A percentile compares a stretch with the other conserved stretches of the same genome.
phyloP scores from a whole-genome alignment of 306 rosid genomes.

The Vachellia pachyceras region DNA sequence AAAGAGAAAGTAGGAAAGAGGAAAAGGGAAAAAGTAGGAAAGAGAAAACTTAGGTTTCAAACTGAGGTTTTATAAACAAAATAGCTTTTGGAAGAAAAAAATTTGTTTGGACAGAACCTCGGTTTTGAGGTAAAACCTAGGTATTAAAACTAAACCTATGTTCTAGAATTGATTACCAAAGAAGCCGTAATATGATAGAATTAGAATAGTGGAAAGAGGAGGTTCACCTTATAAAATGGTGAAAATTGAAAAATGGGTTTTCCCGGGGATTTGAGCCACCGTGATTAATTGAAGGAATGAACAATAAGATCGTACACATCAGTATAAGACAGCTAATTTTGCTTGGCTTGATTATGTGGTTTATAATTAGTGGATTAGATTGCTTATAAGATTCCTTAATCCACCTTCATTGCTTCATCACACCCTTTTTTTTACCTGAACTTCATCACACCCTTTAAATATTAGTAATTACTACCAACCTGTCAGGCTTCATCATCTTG shows the following conservation, averaged over 20 bases:
- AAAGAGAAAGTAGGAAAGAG: no score
- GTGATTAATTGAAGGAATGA: constrained; percentile 17
- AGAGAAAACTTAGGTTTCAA: no score
- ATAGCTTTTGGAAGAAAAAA: no score
- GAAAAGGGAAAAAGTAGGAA: no score
- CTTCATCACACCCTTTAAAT: constrained; percentile 28
- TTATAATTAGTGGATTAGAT: constrained; percentile 26
- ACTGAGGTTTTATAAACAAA: no score
- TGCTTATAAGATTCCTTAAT: neutral
- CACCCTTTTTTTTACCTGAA: no score
- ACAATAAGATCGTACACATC: constrained; percentile 23
- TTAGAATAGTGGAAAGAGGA: neutral
- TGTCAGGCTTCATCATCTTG: neutral
- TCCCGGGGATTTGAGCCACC: constrained; percentile 42
- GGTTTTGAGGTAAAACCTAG: no score
- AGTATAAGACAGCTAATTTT: constrained; percentile 19
- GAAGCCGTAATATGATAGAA: neutral
- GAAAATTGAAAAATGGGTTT: constrained; percentile 27
- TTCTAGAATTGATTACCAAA: no score
- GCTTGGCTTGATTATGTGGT: constrained; percentile 32
- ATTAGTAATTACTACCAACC: neutral
- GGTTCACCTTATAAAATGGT: constrained; percentile 22
- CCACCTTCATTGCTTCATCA: constrained; percentile 41
- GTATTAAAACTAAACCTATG: no score
- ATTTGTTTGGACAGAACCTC: no score